Evolutionary conservation across 805 yeast genomes (phyloP), one percentile per base, ranked within the genome.

Genomic region (Zygoascus biomembranicola): DNA sequence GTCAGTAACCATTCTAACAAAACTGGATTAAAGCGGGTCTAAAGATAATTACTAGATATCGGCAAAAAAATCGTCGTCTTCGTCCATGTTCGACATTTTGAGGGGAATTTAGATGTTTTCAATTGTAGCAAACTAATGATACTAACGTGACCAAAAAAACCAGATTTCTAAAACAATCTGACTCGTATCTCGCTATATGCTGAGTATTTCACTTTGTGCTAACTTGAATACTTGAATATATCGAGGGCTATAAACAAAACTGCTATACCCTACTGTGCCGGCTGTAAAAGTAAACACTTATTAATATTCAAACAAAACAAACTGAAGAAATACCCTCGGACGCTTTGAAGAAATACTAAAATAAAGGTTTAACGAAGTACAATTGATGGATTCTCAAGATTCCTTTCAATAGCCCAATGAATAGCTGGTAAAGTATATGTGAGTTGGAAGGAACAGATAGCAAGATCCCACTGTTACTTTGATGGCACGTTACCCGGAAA

Each of bases 61-160:
- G 72, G 90, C 95, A 70, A 90, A 90, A 69, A 87, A 84, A 64
- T 88, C 92, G 69, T 90, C 97, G 72, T 90, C 97, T 73, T 90
- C 97, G 72, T 89, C 96, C 57, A 85, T 79, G 54, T 73, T 70
- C 56, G 85, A 79, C 86, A 82, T 82, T 52, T 53, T 70, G 20
- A 19, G 16, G 39, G 26, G 13, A 42, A 19, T 42, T 14, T 19
- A 42, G 26, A 18, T 10, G 26, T 18, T 42, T 42, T 19, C 13
- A 42, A 18, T 42, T 42, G 44, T 42, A 42, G 20, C 44, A 42
- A 42, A 42, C 44, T 42, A 42, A 42, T 19, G 44, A 18, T 42
- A 42, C 39, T 35, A 35, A 35, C 13, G 39, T 35, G 39, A 35
- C 39, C 39, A 35, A n/a, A 35, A 4, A 35, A 35, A 35, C 39